phyloP scores from a whole-genome alignment of 169 alveolate genomes.

The Cardiosporidium cionae region DNA sequence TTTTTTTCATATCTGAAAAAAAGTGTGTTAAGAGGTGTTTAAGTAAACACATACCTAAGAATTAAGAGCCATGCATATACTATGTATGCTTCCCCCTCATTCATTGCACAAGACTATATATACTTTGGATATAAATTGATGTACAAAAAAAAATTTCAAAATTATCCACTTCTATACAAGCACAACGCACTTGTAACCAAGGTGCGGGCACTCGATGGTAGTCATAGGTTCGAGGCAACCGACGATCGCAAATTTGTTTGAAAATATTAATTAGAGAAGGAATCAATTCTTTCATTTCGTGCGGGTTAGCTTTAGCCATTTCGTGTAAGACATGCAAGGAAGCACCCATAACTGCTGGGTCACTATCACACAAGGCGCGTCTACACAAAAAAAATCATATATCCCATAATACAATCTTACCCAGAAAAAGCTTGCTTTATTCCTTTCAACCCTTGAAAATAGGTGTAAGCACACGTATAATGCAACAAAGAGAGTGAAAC shows the following conservation, averaged over 20 bases:
- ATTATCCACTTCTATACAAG: too few species aligned
- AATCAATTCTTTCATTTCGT: slow-evolving; percentile 48
- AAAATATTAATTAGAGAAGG: slow-evolving; percentile 72
- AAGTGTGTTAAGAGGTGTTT: too few species aligned
- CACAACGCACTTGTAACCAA: slow-evolving; percentile 81
- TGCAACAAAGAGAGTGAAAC: not conserved
- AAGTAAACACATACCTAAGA: too few species aligned
- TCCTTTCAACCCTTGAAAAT: not conserved
- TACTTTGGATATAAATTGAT: too few species aligned
- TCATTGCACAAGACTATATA: too few species aligned
- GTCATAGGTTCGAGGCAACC: slow-evolving; percentile 84
- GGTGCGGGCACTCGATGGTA: slow-evolving; percentile 92
- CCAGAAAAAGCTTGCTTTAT: too few species aligned
- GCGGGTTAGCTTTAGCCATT: slow-evolving; percentile 26
- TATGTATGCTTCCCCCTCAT: too few species aligned
- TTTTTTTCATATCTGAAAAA: too few species aligned
- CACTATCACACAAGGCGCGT: slow-evolving; percentile 81
- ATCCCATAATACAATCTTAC: too few species aligned
- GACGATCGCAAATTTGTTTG: slow-evolving; percentile 82
- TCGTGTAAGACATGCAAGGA: slow-evolving; percentile 64
- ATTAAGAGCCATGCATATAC: too few species aligned
- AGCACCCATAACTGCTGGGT: slow-evolving; percentile 85
- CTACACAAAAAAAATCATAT: slow-evolving; percentile 63
- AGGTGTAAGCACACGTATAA: not conserved
- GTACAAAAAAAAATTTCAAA: too few species aligned